Evolutionary conservation across 257 asterid species (phyloP).

Genomic region (Cinchona pubescens): DNA sequence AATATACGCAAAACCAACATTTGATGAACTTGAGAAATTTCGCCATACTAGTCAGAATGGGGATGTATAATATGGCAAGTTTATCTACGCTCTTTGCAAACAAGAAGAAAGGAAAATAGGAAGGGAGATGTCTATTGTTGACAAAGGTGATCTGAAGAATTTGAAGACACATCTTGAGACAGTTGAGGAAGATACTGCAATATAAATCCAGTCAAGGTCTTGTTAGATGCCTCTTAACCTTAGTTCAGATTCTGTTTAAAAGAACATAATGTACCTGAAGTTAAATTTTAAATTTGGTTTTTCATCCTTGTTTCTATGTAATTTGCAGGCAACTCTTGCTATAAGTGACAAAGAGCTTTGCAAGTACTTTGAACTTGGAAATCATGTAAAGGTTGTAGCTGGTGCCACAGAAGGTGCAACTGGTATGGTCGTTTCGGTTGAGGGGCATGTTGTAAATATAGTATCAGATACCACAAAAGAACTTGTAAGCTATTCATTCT

Average conservation of each 20-base stretch:
- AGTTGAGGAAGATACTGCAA: constrained; percentile 96
- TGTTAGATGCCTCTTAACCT: constrained; percentile 31
- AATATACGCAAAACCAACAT: constrained; percentile 82
- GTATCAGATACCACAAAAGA: constrained; percentile 98
- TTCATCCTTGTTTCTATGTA: constrained; percentile 1
- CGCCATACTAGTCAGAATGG: constrained; percentile 76
- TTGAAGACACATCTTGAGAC: constrained; percentile 88
- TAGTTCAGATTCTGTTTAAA: background rate
- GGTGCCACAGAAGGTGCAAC: constrained; percentile 97
- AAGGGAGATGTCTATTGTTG: constrained; percentile 92
- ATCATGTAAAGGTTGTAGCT: constrained; percentile 87
- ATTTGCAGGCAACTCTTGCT: constrained; percentile 70
- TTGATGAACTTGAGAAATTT: constrained; percentile 96
- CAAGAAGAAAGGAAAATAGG: constrained; percentile 89
- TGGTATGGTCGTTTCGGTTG: constrained; percentile 96
- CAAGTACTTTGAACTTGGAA: constrained; percentile 93
- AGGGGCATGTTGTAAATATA: constrained; percentile 91
- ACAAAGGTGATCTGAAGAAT: constrained; percentile 90
- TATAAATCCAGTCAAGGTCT: constrained; percentile 85
- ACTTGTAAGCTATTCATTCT: constrained; percentile 47
- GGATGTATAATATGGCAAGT: constrained; percentile 78
- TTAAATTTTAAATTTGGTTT: background rate
- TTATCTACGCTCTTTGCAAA: constrained; percentile 78
- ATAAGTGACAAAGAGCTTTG: constrained; percentile 81
- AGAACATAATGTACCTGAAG: background rate